phyloP scores from a whole-genome alignment of 257 asterid species.

The Anisodus tanguticus region DNA sequence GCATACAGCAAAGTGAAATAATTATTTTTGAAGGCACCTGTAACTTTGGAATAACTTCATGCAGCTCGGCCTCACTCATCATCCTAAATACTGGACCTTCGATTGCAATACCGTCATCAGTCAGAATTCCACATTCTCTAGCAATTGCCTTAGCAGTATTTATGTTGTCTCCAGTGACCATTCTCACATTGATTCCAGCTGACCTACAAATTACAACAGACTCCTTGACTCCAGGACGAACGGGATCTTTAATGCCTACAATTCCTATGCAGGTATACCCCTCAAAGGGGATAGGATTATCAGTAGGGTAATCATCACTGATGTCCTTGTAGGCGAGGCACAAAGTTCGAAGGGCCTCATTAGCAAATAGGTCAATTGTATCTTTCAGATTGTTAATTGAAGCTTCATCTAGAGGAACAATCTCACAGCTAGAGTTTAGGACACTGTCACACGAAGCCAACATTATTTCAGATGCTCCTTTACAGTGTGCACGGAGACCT shows the following conservation, averaged over 20 bases:
- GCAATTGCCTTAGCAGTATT: constrained; percentile 94
- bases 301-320: constrained; percentile 51
- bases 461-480: constrained; percentile 89
- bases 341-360: constrained; percentile 80
- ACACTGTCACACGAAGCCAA: constrained; percentile 75
- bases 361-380: constrained; percentile 74
- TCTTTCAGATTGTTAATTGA: constrained; percentile 48
- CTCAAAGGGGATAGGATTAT: constrained; percentile 60
- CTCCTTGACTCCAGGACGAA: constrained; percentile 89
- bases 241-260: constrained; percentile 89
- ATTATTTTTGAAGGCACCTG: constrained; percentile 54
- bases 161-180: constrained; percentile 95
- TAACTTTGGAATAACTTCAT: constrained; percentile 69
- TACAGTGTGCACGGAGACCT: constrained; percentile 75
- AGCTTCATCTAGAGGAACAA: constrained; percentile 61
- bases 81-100: constrained; percentile 89
- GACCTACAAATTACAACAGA: constrained; percentile 84
- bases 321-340: constrained; percentile 81
- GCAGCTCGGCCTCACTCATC: constrained; percentile 73
- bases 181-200: constrained; percentile 80
- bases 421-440: constrained; percentile 57
- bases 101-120: constrained; percentile 77
- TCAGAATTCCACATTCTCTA: constrained; percentile 87
- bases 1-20: background rate
- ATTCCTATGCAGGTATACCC: constrained; percentile 80